These are phyloP conservation scores for Tanacetum coccineum DNA, from an alignment of 129 eudicot genomes.

Conservation along the genomic window DNA sequence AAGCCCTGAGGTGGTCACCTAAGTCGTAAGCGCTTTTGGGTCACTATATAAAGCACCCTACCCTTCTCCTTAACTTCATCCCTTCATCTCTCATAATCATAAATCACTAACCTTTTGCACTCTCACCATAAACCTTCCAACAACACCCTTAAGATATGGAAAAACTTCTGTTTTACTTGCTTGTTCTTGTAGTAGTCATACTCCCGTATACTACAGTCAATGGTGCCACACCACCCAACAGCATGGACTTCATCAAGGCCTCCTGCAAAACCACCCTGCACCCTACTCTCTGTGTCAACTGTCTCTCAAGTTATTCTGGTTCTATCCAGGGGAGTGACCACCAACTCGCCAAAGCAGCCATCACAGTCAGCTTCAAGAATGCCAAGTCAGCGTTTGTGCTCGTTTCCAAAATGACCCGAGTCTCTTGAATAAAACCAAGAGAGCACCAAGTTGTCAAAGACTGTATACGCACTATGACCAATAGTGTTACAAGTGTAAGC, in stretches of 20 bases:
- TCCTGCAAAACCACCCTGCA: conserved; percentile 68
- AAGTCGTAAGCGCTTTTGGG: neutral
- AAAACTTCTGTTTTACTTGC: too few relatives aligned
- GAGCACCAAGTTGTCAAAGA: too few relatives aligned
- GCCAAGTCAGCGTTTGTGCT: too few relatives aligned
- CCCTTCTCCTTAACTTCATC: conserved; percentile 15
- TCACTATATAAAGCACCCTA: conserved; percentile 30
- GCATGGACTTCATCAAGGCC: conserved; percentile 52
- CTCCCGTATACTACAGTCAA: conserved; percentile 11
- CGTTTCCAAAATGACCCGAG: too few relatives aligned
- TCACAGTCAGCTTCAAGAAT: conserved; percentile 54
- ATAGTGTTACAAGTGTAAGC: too few relatives aligned
- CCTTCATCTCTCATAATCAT: conserved; percentile 15
- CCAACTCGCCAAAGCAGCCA: conserved; percentile 65
- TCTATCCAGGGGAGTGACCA: conserved; percentile 46
- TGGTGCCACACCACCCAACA: conserved; percentile 17
- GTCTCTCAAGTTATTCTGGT: conserved; percentile 50
- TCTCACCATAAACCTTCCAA: too few relatives aligned
- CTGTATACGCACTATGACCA: too few relatives aligned
- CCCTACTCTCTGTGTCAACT: conserved; percentile 52
- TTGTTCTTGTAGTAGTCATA: conserved; percentile 31
- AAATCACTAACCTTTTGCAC: conserved; percentile 4
- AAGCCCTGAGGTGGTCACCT: conserved; percentile 1
- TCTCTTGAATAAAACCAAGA: too few relatives aligned
- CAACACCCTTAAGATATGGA: too few relatives aligned